phyloP scores from a whole-genome alignment of 2,329 filamentous ascomycete species.

The Colletotrichum tamarilloi region DNA sequence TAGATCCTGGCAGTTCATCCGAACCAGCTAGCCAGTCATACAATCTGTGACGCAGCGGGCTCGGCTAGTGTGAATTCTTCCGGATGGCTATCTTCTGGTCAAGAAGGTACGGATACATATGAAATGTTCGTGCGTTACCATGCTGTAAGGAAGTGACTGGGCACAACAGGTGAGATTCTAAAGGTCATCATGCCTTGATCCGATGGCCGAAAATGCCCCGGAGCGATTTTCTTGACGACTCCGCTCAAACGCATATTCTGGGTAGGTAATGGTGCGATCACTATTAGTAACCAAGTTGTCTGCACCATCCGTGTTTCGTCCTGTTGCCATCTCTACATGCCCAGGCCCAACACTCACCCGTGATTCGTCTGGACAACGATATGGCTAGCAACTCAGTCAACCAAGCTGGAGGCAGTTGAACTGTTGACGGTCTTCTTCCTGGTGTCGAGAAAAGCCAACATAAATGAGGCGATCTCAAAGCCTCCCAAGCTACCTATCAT shows the following conservation, averaged over 20 bases:
- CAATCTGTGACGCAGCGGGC: too few species aligned
- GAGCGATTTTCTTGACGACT: background rate
- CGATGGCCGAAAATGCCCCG: background rate
- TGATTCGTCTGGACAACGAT: background rate
- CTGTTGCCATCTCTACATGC: background rate
- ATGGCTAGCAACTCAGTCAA: background rate
- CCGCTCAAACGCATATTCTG: background rate
- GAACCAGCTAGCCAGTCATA: background rate
- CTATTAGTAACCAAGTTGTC: background rate
- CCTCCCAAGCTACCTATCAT: slow-evolving; percentile 37
- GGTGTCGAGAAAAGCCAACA: background rate
- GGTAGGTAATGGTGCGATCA: background rate
- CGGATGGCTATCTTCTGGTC: too few species aligned
- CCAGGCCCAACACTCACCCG: too few species aligned
- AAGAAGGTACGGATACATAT: too few species aligned
- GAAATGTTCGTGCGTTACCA: background rate
- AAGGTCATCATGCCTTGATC: background rate
- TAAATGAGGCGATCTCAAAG: background rate
- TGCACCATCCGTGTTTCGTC: background rate
- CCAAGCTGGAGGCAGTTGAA: background rate
- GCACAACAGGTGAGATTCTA: background rate
- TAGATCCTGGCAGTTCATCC: slow-evolving; percentile 8
- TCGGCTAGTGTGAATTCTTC: too few species aligned
- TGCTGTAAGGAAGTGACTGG: background rate
- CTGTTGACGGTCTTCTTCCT: background rate